A percentile compares a stretch with the other conserved stretches of the same genome.
phyloP scores from a whole-genome alignment of 441 rosid species.

The Bocquillonia castaneifolia region DNA sequence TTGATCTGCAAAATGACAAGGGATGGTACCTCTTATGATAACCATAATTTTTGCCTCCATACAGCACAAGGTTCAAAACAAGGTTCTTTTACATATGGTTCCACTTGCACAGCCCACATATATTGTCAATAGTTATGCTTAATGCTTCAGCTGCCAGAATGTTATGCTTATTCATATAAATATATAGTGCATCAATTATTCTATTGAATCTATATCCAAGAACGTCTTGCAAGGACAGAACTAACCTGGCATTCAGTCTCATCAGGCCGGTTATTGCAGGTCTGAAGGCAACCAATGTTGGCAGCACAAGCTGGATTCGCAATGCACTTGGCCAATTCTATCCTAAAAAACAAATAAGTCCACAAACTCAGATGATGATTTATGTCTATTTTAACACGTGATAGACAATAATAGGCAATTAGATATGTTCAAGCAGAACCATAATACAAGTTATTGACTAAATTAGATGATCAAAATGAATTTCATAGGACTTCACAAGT shows the following conservation, averaged over 20 bases:
- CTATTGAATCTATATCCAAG: neutral
- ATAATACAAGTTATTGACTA: neutral
- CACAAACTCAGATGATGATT: neutral
- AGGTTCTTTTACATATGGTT: neutral
- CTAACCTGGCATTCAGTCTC: slow-evolving; percentile 94
- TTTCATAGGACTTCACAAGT: neutral
- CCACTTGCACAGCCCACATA: neutral
- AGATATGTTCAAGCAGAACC: slow-evolving; percentile 2
- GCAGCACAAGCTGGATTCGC: slow-evolving; percentile 89
- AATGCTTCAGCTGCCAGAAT: neutral
- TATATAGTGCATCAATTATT: neutral
- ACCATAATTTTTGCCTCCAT: slow-evolving; percentile 9
- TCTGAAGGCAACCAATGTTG: slow-evolving; percentile 84
- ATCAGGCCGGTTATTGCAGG: slow-evolving; percentile 92
- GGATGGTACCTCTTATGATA: neutral
- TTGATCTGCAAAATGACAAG: slow-evolving; percentile 54
- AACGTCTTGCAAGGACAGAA: slow-evolving; percentile 10
- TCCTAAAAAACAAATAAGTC: slow-evolving; percentile 39
- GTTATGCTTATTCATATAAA: neutral
- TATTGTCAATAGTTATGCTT: neutral
- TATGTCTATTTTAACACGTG: neutral
- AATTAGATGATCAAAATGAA: neutral
- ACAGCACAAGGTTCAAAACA: slow-evolving; percentile 2
- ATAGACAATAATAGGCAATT: neutral
- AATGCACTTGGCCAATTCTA: slow-evolving; percentile 90